These are phyloP conservation scores for Moesziomyces parantarcticus DNA, from an alignment of 1,284 basidiomycete genomes.

Conservation along the genomic window DNA sequence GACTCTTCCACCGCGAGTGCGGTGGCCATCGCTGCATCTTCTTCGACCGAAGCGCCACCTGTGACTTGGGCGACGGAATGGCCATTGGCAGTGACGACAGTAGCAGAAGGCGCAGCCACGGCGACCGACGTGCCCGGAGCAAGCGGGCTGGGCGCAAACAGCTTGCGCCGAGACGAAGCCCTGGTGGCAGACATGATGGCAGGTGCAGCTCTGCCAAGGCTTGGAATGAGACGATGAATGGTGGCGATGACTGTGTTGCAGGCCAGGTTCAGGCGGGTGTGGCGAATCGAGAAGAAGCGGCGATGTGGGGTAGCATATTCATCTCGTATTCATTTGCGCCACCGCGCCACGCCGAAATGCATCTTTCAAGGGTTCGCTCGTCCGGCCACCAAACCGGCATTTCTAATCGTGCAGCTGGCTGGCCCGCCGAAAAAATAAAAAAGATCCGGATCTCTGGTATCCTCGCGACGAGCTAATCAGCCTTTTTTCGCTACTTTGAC, in stretches of 20 bases:
- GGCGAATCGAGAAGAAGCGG: neutral
- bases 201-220: neutral
- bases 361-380: too few relatives aligned
- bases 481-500: too few relatives aligned
- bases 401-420: too few relatives aligned
- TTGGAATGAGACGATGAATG: neutral
- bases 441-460: too few relatives aligned
- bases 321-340: too few relatives aligned
- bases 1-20: conserved; percentile 14
- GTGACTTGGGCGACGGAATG: neutral
- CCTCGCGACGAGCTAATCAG: too few relatives aligned
- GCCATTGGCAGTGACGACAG: neutral
- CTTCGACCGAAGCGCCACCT: neutral
- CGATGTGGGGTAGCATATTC: neutral
- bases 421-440: too few relatives aligned
- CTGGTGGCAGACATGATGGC: conserved; percentile 7
- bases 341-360: too few relatives aligned
- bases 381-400: too few relatives aligned
- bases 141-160: conserved; percentile 41
- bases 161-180: conserved; percentile 27
- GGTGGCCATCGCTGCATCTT: conserved; percentile 28
- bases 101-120: neutral
- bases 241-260: neutral
- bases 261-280: neutral
- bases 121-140: neutral